A percentile compares a stretch with the other conserved stretches of the same genome.
Conservation (phyloP, 148 eudicot genomes). For the Cornus kousa region DNA sequence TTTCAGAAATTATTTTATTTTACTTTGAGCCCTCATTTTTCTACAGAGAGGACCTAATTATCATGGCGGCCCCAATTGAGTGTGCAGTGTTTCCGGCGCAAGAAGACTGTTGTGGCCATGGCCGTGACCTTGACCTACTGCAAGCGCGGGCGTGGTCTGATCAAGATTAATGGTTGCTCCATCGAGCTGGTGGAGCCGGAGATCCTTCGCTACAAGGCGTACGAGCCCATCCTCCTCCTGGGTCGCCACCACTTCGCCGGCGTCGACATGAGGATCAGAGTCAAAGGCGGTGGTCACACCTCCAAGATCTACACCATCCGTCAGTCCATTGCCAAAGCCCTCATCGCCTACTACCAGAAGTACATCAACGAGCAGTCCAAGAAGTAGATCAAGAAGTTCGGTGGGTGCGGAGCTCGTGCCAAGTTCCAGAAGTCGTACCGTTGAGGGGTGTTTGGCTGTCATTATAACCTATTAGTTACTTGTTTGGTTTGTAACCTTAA, state of each 20-base stretch:
- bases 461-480: too few relatives aligned
- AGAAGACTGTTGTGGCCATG: conserved; percentile 34
- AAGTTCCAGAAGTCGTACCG: conserved; percentile 33
- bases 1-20: too few relatives aligned
- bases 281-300: conserved; percentile 28
- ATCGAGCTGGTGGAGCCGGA: conserved; percentile 32
- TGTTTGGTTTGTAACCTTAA: too few relatives aligned
- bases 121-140: conserved; percentile 31
- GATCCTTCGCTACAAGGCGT: too few relatives aligned
- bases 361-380: too few relatives aligned
- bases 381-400: conserved; percentile 37
- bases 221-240: too few relatives aligned
- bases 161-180: conserved; percentile 39
- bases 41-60: not conserved
- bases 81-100: conserved; percentile 34
- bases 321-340: too few relatives aligned
- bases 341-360: too few relatives aligned
- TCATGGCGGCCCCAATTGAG: conserved; percentile 16
- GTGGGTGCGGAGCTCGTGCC: conserved; percentile 31
- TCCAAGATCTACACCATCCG: too few relatives aligned
- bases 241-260: conserved; percentile 28
- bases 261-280: conserved; percentile 30
- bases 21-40: too few relatives aligned
- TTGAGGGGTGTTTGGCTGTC: not conserved
- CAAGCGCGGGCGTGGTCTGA: conserved; percentile 35